Evolutionary conservation across 768 basidiomycete species (phyloP).

Genomic region (Lentinula sp.): DNA sequence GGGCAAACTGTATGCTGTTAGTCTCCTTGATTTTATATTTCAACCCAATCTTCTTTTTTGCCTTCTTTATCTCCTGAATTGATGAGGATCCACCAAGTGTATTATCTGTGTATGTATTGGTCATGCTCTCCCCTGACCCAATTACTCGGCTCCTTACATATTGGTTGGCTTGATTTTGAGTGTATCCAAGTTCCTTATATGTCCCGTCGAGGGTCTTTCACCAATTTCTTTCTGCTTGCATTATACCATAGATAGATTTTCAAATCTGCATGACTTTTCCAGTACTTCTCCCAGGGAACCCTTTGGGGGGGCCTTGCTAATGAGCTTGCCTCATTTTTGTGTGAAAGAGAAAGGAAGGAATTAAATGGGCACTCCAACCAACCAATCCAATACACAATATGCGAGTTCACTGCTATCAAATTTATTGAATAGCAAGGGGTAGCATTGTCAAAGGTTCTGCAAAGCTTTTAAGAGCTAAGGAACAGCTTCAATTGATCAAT

Average conservation of each 20-base stretch:
- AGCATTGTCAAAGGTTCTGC: no score
- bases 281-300: no score
- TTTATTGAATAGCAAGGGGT: no score
- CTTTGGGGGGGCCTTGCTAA: no score
- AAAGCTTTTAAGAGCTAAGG: no score
- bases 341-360: no score
- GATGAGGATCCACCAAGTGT: slow-evolving; percentile 7
- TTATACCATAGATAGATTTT: not conserved
- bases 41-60: not conserved
- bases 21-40: slow-evolving; percentile 1
- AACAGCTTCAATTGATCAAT: no score
- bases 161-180: not conserved
- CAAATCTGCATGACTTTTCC: not conserved
- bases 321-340: no score
- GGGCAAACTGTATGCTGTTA: not conserved
- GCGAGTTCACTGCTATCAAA: no score
- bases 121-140: slow-evolving; percentile 1
- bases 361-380: no score
- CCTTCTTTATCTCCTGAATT: not conserved
- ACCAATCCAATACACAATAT: no score
- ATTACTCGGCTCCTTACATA: not conserved
- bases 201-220: not conserved
- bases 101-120: slow-evolving; percentile 2
- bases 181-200: not conserved
- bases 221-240: slow-evolving; percentile 5